These are phyloP conservation scores for Aspergillus homomorphus DNA, from an alignment of 495 filamentous ascomycete genomes.

Conservation along the genomic window DNA sequence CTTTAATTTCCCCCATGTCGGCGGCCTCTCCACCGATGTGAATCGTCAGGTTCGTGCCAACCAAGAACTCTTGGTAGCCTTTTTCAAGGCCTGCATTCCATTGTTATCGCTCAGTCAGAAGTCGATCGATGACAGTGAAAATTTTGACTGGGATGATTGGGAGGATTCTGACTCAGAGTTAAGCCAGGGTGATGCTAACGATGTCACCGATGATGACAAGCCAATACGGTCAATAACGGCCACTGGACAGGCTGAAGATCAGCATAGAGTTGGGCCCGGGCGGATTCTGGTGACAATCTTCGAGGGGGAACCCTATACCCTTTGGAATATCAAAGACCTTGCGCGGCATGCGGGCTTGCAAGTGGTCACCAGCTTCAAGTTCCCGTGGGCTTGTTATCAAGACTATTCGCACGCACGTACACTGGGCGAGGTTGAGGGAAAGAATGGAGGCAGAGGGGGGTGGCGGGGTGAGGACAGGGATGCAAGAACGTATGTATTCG, in stretches of 20 bases:
- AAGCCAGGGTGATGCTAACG: conserved; percentile 17
- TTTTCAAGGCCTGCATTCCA: conserved; percentile 64
- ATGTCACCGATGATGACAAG: conserved; percentile 15
- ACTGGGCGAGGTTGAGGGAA: conserved; percentile 68
- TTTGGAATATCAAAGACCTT: conserved; percentile 91
- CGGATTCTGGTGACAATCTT: conserved; percentile 84
- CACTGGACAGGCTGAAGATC: conserved; percentile 12
- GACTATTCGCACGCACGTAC: conserved; percentile 89
- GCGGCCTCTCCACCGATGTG: conserved; percentile 85
- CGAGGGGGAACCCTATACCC: conserved; percentile 86
- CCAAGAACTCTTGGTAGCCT: conserved; percentile 80
- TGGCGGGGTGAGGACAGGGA: conserved; percentile 80
- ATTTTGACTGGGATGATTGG: conserved; percentile 23
- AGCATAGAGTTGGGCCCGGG: conserved; percentile 42
- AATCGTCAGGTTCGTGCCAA: conserved; percentile 91
- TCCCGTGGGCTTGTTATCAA: conserved; percentile 70
- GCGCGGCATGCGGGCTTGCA: conserved; percentile 73
- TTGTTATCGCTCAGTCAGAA: conserved; percentile 44
- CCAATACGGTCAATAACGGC: background rate
- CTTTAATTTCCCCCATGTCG: conserved; percentile 97
- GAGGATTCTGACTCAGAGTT: conserved; percentile 11
- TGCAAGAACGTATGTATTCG: conserved; percentile 78
- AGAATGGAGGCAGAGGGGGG: conserved; percentile 49
- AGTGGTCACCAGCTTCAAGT: conserved; percentile 74
- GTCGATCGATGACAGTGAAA: conserved; percentile 23